A percentile compares a stretch with the other conserved stretches of the same genome.
Evolutionary conservation across 129 eudicot species (phyloP).

Genomic region (Saposhnikovia divaricata): DNA sequence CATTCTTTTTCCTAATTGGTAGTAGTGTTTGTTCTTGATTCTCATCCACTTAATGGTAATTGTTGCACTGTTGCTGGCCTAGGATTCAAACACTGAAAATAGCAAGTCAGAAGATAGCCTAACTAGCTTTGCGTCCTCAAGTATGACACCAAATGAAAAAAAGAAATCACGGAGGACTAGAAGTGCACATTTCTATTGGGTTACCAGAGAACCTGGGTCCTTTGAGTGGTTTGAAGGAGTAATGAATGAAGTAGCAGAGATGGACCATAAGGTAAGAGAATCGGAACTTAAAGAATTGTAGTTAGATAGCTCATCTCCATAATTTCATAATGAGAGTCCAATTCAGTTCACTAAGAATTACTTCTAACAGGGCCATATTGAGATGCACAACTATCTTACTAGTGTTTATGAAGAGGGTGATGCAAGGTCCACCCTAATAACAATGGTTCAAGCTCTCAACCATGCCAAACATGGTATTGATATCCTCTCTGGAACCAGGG

Average conservation of each 20-base stretch:
- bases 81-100: constrained; percentile 82
- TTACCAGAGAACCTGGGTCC: constrained; percentile 91
- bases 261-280: constrained; percentile 71
- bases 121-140: constrained; percentile 66
- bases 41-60: background rate
- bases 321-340: background rate
- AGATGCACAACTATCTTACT: constrained; percentile 96
- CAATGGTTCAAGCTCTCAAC: constrained; percentile 95
- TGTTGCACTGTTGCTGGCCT: constrained; percentile 24
- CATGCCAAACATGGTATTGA: constrained; percentile 99
- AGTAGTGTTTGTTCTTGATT: background rate
- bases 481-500: constrained; percentile 92
- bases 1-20: background rate
- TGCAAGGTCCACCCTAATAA: constrained; percentile 92
- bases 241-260: constrained; percentile 95
- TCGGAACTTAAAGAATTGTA: background rate
- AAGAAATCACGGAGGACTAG: constrained; percentile 50
- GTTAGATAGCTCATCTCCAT: background rate
- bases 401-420: constrained; percentile 99
- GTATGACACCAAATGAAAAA: constrained; percentile 43
- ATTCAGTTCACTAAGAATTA: background rate
- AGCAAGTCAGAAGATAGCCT: constrained; percentile 68
- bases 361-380: constrained; percentile 72
- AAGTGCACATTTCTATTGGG: constrained; percentile 86
- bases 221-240: constrained; percentile 99